phyloP scores from a whole-genome alignment of 345 rosid species.

The Bruguiera gymnorhiza region DNA sequence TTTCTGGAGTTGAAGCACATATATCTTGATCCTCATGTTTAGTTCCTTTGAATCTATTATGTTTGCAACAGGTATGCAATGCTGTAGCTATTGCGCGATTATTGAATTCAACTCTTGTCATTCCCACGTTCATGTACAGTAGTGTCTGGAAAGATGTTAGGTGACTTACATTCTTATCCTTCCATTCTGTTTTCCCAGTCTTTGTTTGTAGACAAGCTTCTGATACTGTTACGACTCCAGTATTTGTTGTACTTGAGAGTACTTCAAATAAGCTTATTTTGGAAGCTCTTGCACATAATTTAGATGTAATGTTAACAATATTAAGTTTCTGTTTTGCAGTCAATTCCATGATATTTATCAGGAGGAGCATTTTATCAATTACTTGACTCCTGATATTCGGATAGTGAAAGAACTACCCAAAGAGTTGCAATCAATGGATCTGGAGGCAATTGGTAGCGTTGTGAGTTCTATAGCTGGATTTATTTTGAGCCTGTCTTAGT shows the following conservation, averaged over 20 bases:
- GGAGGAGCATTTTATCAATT: constrained; percentile 77
- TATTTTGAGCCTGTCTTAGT: not conserved
- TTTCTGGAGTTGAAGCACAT: not conserved
- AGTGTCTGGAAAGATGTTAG: constrained; percentile 93
- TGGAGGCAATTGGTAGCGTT: constrained; percentile 82
- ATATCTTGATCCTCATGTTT: constrained; percentile 1
- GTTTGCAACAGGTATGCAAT: constrained; percentile 73
- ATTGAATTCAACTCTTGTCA: constrained; percentile 81
- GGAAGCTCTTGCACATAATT: constrained; percentile 7
- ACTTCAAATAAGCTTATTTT: no score
- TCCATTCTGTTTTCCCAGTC: not conserved
- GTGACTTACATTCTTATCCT: constrained; percentile 36
- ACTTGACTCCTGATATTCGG: constrained; percentile 76
- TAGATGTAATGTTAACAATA: constrained; percentile 23
- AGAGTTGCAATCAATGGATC: constrained; percentile 72
- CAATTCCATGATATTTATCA: constrained; percentile 90
- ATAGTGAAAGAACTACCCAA: constrained; percentile 78
- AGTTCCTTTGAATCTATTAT: constrained; percentile 15
- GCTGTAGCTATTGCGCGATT: constrained; percentile 79
- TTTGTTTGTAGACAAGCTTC: not conserved
- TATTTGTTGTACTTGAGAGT: no score
- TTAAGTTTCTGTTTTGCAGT: constrained; percentile 38
- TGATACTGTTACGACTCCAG: not conserved
- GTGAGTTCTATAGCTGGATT: constrained; percentile 49
- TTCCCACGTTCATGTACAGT: constrained; percentile 90